A percentile compares a stretch with the other conserved stretches of the same genome.
Conservation (phyloP, 2,329 filamentous ascomycete species). For the Corinectria fuckeliana region DNA sequence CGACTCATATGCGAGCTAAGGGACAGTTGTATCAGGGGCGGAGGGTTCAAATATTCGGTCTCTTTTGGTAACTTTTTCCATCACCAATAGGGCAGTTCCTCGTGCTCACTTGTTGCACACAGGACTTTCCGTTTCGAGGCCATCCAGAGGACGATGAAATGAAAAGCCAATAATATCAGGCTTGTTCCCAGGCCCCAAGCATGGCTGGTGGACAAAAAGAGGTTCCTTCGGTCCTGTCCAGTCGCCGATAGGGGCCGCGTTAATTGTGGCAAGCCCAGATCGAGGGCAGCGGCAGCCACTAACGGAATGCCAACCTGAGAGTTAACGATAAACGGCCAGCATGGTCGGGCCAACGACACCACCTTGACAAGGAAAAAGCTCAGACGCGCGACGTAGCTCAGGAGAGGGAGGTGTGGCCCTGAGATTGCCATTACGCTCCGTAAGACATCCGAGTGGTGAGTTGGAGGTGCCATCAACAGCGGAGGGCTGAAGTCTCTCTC, state of each 20-base stretch:
- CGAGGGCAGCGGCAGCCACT: slow-evolving; percentile 71
- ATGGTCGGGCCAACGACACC: slow-evolving; percentile 68
- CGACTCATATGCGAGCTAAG: neutral
- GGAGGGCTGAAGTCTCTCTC: slow-evolving; percentile 44
- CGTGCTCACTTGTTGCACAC: slow-evolving; percentile 38
- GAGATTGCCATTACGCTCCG: slow-evolving; percentile 34
- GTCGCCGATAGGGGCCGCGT: slow-evolving; percentile 13
- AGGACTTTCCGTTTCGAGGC: slow-evolving; percentile 43
- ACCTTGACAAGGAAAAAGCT: slow-evolving; percentile 73
- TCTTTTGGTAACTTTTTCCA: neutral
- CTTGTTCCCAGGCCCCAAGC: slow-evolving; percentile 42
- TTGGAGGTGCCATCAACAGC: slow-evolving; percentile 58
- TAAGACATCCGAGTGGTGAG: slow-evolving; percentile 42
- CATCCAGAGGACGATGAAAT: slow-evolving; percentile 45
- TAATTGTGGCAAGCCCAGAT: slow-evolving; percentile 55
- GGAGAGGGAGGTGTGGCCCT: slow-evolving; percentile 39
- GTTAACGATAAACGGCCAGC: slow-evolving; percentile 74
- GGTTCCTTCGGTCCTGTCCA: slow-evolving; percentile 21
- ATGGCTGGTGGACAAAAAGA: slow-evolving; percentile 24
- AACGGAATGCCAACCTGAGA: slow-evolving; percentile 71
- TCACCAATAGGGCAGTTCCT: slow-evolving; percentile 43
- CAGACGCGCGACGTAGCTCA: slow-evolving; percentile 55
- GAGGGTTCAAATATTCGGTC: neutral
- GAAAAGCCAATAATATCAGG: slow-evolving; percentile 41
- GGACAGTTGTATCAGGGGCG: neutral